Evolutionary conservation across 176 grass and related monocot species (phyloP).

Genomic region (Rhynchospora pubera): DNA sequence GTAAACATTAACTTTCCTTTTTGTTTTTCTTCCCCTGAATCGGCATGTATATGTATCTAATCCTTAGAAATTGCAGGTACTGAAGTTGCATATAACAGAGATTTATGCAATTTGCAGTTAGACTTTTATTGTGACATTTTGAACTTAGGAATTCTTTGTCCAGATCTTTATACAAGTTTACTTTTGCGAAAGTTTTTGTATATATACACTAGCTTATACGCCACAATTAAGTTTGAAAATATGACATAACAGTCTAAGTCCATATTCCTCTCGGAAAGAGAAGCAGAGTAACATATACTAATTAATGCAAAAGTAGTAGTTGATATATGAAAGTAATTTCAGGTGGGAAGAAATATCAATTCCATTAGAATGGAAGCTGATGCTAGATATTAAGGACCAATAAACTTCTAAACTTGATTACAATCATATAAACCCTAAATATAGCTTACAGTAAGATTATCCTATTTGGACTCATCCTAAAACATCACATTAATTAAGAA

Average conservation of each 20-base stretch:
- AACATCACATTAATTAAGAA: not conserved
- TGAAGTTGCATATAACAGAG: not conserved
- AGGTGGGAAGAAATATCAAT: not conserved
- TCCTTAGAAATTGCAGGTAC: too few relatives aligned
- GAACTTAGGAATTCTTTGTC: not conserved
- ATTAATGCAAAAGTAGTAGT: not conserved
- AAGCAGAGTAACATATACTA: not conserved
- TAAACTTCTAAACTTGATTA: not conserved
- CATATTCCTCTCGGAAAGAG: not conserved
- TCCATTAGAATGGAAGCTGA: not conserved
- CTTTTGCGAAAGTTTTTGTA: not conserved
- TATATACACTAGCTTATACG: not conserved
- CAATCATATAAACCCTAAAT: not conserved
- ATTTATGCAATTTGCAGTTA: not conserved
- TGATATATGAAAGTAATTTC: not conserved
- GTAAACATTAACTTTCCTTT: too few relatives aligned
- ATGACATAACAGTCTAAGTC: not conserved
- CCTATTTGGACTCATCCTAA: not conserved
- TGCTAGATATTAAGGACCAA: not conserved
- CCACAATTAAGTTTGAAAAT: not conserved
- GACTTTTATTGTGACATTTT: not conserved
- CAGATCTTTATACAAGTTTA: not conserved
- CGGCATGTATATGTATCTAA: too few relatives aligned
- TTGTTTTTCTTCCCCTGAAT: too few relatives aligned
- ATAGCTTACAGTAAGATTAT: not conserved